These are phyloP conservation scores for Amanita pallidorosea DNA, from an alignment of 768 basidiomycete species.

Conservation along the genomic window DNA sequence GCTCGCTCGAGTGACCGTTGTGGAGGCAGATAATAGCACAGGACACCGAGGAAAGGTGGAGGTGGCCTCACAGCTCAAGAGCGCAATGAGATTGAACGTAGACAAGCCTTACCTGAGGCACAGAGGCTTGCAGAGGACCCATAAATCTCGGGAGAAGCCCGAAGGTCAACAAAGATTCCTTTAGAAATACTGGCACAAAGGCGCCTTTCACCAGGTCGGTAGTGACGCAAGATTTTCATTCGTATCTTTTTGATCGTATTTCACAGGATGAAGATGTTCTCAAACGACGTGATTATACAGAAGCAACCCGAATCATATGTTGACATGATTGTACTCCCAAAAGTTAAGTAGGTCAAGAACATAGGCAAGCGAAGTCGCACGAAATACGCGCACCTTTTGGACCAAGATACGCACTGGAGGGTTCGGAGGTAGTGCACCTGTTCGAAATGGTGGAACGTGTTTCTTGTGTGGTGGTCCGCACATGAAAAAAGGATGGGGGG, in stretches of 20 bases:
- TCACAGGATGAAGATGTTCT: constrained; percentile 77
- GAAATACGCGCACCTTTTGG: constrained; percentile 93
- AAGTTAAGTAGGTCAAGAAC: constrained; percentile 95
- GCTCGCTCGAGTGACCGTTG: constrained; percentile 65
- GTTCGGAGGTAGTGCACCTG: constrained; percentile 48
- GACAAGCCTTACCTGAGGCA: constrained; percentile 88
- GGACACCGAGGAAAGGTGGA: constrained; percentile 73
- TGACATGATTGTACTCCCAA: constrained; percentile 81
- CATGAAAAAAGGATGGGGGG: constrained; percentile 76
- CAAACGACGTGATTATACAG: constrained; percentile 74
- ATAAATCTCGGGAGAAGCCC: constrained; percentile 77
- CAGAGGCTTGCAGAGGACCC: constrained; percentile 75
- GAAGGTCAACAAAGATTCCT: constrained; percentile 89
- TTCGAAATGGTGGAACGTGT: constrained; percentile 58
- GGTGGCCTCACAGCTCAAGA: constrained; percentile 83
- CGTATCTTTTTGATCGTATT: constrained; percentile 2
- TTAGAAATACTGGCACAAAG: constrained; percentile 99
- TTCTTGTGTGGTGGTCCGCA: constrained; percentile 94
- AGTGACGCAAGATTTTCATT: background rate
- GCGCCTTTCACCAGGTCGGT: constrained; percentile 90
- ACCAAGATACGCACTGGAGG: constrained; percentile 82
- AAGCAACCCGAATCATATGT: constrained; percentile 81
- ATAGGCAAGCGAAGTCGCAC: constrained; percentile 89
- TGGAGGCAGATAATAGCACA: constrained; percentile 56
- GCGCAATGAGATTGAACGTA: constrained; percentile 81